Conservation (phyloP, 2,329 filamentous ascomycete genomes). For the Fonsecaea erecta region DNA sequence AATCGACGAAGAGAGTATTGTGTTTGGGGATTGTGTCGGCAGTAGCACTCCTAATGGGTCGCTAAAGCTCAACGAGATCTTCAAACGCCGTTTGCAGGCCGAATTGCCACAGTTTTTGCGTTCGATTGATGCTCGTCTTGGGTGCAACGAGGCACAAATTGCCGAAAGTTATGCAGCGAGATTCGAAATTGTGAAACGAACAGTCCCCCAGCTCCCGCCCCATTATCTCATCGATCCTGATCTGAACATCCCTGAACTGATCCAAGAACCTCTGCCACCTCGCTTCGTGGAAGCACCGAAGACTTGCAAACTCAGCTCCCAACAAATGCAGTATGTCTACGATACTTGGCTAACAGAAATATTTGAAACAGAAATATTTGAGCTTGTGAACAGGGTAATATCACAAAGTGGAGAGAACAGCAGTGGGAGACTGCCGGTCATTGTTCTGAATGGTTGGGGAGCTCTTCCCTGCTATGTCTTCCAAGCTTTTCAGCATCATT, state of each 20-base stretch:
- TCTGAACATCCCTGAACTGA: too few relatives aligned
- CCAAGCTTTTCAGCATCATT: neutral
- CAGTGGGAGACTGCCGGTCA: neutral
- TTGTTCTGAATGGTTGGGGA: conserved; percentile 1
- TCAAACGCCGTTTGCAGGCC: neutral
- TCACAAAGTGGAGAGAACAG: too few relatives aligned
- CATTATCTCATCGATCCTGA: too few relatives aligned
- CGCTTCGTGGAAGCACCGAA: too few relatives aligned
- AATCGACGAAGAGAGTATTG: neutral
- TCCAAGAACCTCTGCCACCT: too few relatives aligned
- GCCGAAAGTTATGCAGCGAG: neutral
- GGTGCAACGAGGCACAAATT: too few relatives aligned
- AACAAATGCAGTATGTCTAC: neutral
- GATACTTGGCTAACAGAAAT: neutral
- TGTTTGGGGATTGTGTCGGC: neutral
- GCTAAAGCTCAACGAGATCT: neutral
- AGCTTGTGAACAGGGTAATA: neutral
- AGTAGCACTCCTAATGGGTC: neutral
- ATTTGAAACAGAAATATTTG: neutral
- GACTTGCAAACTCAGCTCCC: too few relatives aligned
- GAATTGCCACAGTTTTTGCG: neutral
- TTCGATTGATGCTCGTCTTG: too few relatives aligned
- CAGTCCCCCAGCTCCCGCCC: too few relatives aligned
- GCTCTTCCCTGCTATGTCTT: neutral
- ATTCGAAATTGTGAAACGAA: too few relatives aligned